These are phyloP conservation scores for Sporothrix inflata DNA, from an alignment of 2,329 filamentous ascomycete genomes.

Conservation along the genomic window DNA sequence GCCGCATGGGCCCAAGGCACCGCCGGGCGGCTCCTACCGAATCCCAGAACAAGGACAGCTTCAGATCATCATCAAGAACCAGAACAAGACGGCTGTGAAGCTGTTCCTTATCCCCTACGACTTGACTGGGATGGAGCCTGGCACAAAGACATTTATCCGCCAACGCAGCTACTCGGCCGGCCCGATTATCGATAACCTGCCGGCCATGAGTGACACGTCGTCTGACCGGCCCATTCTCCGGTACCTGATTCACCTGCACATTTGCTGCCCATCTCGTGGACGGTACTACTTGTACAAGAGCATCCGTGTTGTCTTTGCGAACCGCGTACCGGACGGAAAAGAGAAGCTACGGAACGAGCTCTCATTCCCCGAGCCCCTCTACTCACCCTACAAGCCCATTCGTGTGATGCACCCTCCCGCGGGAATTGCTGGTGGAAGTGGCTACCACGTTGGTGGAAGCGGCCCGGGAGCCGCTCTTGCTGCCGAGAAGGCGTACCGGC, in stretches of 20 bases:
- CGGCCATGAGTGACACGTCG: conserved; percentile 39
- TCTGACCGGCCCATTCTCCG: conserved; percentile 72
- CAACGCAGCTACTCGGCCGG: conserved; percentile 92
- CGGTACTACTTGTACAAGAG: conserved; percentile 90
- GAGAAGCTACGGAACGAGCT: conserved; percentile 90
- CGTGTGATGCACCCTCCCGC: conserved; percentile 52
- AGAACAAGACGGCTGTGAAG: conserved; percentile 97
- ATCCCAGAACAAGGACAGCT: conserved; percentile 93
- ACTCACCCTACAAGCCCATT: conserved; percentile 77
- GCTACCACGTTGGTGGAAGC: conserved; percentile 36
- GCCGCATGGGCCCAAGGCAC: conserved; percentile 57
- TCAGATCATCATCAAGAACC: conserved; percentile 97
- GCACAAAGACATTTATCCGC: conserved; percentile 93
- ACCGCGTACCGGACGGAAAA: conserved; percentile 92
- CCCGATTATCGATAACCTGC: conserved; percentile 70
- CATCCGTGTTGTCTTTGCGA: conserved; percentile 93
- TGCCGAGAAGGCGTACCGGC: conserved; percentile 62
- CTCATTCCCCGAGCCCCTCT: conserved; percentile 84
- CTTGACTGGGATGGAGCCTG: conserved; percentile 85
- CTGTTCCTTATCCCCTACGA: conserved; percentile 94
- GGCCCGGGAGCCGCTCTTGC: conserved; percentile 55
- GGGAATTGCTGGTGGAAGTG: conserved; percentile 32
- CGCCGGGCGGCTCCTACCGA: conserved; percentile 86
- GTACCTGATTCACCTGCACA: conserved; percentile 90
- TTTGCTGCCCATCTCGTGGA: conserved; percentile 82